Percentiles rank a stretch among this genome's conserved stretches.
Conservation (phyloP, 2,329 filamentous ascomycete species). For the Cyclaneusma minus region DNA sequence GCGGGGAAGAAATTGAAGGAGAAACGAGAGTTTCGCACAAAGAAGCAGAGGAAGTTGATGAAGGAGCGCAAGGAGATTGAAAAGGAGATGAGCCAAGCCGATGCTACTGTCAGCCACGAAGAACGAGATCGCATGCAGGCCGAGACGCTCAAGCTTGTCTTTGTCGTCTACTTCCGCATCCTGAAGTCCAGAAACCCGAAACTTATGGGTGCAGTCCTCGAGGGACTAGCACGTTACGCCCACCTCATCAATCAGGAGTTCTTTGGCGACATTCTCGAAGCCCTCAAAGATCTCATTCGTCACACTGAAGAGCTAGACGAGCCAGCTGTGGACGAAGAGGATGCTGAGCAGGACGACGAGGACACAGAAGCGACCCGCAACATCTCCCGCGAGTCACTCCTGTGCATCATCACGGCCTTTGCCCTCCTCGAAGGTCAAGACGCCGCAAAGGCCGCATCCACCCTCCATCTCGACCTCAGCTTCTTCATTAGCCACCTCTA, state of each 20-base stretch:
- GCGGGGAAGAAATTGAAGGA: constrained; percentile 47
- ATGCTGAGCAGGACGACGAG: constrained; percentile 28
- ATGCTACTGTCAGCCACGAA: constrained; percentile 81
- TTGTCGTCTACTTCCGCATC: constrained; percentile 88
- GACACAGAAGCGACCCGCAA: constrained; percentile 43
- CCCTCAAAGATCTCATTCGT: constrained; percentile 79
- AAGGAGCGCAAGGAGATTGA: constrained; percentile 80
- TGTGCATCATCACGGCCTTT: constrained; percentile 92
- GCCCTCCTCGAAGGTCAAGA: constrained; percentile 93
- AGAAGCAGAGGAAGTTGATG: constrained; percentile 65
- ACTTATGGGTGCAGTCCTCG: constrained; percentile 92
- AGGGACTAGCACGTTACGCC: constrained; percentile 84
- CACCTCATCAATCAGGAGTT: constrained; percentile 99
- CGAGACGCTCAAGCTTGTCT: constrained; percentile 91
- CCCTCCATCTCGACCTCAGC: constrained; percentile 77
- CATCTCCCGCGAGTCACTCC: constrained; percentile 68
- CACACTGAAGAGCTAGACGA: constrained; percentile 46
- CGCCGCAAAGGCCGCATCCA: constrained; percentile 65
- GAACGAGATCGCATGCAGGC: constrained; percentile 88
- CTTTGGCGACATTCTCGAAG: constrained; percentile 90
- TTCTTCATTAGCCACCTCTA: constrained; percentile 96
- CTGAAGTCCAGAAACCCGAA: constrained; percentile 67
- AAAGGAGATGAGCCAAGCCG: constrained; percentile 85
- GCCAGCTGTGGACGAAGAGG: constrained; percentile 24
- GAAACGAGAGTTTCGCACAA: constrained; percentile 77